Evolutionary conservation across 208 protist species (phyloP).

Genomic region (Acanthamoeba sp.): DNA sequence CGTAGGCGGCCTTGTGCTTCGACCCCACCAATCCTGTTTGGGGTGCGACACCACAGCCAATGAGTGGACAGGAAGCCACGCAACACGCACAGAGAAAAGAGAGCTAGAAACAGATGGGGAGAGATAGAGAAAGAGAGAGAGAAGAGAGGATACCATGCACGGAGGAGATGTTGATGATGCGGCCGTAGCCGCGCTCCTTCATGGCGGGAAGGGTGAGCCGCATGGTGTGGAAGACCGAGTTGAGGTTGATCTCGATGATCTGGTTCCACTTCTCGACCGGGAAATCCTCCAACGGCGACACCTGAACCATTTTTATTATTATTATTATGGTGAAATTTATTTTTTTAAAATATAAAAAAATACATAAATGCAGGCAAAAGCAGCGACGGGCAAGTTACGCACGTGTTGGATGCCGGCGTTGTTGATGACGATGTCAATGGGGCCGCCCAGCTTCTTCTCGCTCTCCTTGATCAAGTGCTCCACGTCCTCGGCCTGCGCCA

Average conservation of each 20-base stretch:
- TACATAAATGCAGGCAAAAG: no score
- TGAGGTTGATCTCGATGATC: conserved; percentile 51
- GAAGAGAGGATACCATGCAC: conserved; percentile 31
- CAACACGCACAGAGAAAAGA: no score
- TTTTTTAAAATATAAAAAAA: no score
- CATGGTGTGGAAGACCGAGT: conserved; percentile 68
- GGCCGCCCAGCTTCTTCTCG: conserved; percentile 34
- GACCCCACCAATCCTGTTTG: not conserved
- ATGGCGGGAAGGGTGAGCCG: conserved; percentile 38
- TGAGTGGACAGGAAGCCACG: no score
- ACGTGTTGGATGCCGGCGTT: conserved; percentile 71
- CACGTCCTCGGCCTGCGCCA: conserved; percentile 19
- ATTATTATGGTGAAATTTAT: no score
- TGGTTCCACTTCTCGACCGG: conserved; percentile 65
- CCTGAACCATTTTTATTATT: not conserved
- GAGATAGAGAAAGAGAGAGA: not conserved
- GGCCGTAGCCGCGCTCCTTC: conserved; percentile 59
- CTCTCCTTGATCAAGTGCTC: conserved; percentile 31
- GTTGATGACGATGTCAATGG: conserved; percentile 66
- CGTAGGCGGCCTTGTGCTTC: conserved; percentile 43
- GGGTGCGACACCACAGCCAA: not conserved
- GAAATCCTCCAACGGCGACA: conserved; percentile 18
- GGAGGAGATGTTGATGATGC: conserved; percentile 73
- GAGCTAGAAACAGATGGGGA: no score
- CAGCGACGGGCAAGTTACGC: not conserved